Evolutionary conservation across 1,284 basidiomycete species (phyloP).

Genomic region (Rhodotorula sp.): DNA sequence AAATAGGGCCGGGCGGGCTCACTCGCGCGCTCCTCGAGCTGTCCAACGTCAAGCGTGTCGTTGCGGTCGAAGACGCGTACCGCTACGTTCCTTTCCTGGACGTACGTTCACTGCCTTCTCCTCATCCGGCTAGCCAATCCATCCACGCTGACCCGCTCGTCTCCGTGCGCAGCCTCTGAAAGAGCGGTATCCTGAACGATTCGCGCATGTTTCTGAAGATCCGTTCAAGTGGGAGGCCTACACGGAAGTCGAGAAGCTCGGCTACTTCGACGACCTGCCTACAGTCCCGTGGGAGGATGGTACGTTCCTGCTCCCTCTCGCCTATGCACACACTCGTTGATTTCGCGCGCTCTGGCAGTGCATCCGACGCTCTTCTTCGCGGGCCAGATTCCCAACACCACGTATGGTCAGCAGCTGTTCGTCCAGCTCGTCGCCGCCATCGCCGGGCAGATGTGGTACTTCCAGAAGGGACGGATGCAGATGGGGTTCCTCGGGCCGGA

Average conservation of each 20-base stretch:
- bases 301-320: neutral
- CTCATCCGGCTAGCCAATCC: too few species aligned
- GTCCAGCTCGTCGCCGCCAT: slow-evolving; percentile 29
- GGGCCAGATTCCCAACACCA: slow-evolving; percentile 29
- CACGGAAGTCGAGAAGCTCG: slow-evolving; percentile 11
- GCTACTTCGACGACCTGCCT: slow-evolving; percentile 19
- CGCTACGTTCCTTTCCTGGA: slow-evolving; percentile 26
- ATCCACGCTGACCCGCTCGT: neutral
- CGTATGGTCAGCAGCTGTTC: slow-evolving; percentile 36
- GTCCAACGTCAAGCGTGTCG: slow-evolving; percentile 37
- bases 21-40: slow-evolving; percentile 34
- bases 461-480: slow-evolving; percentile 31
- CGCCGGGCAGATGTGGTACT: slow-evolving; percentile 36
- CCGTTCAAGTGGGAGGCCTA: slow-evolving; percentile 41
- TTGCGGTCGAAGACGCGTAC: slow-evolving; percentile 38
- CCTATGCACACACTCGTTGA: neutral
- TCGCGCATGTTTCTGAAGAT: slow-evolving; percentile 14
- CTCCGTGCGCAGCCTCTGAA: slow-evolving; percentile 7
- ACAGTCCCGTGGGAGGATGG: slow-evolving; percentile 17
- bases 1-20: slow-evolving; percentile 32
- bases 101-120: slow-evolving; percentile 9
- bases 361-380: slow-evolving; percentile 38
- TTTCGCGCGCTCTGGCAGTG: slow-evolving; percentile 2
- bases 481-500: slow-evolving; percentile 34
- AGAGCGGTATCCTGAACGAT: slow-evolving; percentile 14